These are phyloP conservation scores for Sugiyamaella novakii DNA, from an alignment of 1,139 yeast species.

Conservation along the genomic window DNA sequence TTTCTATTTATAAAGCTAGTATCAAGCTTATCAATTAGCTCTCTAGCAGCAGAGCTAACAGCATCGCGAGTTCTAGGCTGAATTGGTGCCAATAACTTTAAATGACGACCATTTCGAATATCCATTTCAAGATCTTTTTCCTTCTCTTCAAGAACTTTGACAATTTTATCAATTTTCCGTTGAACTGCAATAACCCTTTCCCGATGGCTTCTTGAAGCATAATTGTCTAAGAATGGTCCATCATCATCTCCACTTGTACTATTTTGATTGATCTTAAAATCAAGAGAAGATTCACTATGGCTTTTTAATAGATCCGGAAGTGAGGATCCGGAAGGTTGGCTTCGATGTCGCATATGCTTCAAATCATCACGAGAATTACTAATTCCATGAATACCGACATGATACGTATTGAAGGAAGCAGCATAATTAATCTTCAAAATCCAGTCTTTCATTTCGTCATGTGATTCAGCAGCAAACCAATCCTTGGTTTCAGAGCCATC, in stretches of 20 bases:
- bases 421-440: constrained; percentile 56
- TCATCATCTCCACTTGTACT: constrained; percentile 5
- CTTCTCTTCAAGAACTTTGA: constrained; percentile 40
- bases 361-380: constrained; percentile 13
- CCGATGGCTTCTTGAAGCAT: constrained; percentile 16
- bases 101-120: constrained; percentile 45
- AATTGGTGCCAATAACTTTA: constrained; percentile 55
- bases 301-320: background rate
- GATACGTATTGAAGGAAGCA: constrained; percentile 53
- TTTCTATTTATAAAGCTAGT: constrained; percentile 57
- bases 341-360: constrained; percentile 9
- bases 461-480: constrained; percentile 41
- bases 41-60: constrained; percentile 49
- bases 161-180: constrained; percentile 40
- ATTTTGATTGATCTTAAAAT: constrained; percentile 9
- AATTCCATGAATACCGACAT: constrained; percentile 33
- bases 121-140: constrained; percentile 44
- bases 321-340: constrained; percentile 11
- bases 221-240: background rate
- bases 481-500: constrained; percentile 32
- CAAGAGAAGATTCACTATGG: constrained; percentile 13
- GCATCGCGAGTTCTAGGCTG: constrained; percentile 53
- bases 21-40: constrained; percentile 53
- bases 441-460: constrained; percentile 56
- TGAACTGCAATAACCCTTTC: constrained; percentile 29